A percentile compares a stretch with the other conserved stretches of the same genome.
Conservation (phyloP, 306 rosid species). For the Heteromeles arbutifolia region DNA sequence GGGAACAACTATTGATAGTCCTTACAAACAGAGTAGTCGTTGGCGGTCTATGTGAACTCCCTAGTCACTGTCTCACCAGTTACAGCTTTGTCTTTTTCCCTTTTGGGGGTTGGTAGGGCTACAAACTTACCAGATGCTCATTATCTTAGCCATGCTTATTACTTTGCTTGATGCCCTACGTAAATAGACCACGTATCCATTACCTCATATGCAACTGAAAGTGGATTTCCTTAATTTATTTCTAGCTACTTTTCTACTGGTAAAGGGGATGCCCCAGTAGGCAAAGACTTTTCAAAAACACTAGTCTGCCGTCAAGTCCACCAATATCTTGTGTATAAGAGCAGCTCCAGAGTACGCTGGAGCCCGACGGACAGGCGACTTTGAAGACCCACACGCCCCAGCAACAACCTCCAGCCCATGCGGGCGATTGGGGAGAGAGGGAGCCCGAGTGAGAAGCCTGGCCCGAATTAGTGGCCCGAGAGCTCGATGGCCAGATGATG, state of each 20-base stretch:
- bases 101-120: constrained; percentile 10
- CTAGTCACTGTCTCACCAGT: constrained; percentile 27
- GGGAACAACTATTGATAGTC: neutral
- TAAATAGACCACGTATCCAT: neutral
- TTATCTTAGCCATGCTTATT: neutral
- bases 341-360: too few species aligned
- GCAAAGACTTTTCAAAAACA: neutral
- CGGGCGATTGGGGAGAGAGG: too few species aligned
- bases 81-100: constrained; percentile 2
- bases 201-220: neutral
- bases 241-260: too few species aligned
- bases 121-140: neutral
- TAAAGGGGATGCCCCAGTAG: too few species aligned
- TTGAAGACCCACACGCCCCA: too few species aligned
- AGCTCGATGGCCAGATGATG: too few species aligned
- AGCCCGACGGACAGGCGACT: too few species aligned
- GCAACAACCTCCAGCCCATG: too few species aligned
- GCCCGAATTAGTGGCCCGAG: too few species aligned
- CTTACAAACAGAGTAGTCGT: neutral
- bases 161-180: neutral
- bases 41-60: neutral
- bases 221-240: neutral
- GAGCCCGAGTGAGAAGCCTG: too few species aligned
- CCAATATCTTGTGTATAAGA: neutral
- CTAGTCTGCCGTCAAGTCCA: neutral